phyloP scores from a whole-genome alignment of 441 rosid species.

The Omphalea diandra region DNA sequence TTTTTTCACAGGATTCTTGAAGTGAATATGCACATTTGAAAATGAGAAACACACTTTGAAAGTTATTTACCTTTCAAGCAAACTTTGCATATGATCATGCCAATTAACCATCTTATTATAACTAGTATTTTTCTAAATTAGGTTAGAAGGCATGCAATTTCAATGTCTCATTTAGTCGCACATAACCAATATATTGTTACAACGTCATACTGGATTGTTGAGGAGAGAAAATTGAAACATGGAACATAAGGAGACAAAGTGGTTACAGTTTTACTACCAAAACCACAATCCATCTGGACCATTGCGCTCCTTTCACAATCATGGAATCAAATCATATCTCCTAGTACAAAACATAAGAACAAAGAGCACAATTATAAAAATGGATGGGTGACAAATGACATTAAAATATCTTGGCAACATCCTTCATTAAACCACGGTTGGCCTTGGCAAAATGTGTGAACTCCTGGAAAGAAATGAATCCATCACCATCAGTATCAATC shows the following conservation, averaged over 20 bases:
- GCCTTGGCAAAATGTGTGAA: constrained; percentile 62
- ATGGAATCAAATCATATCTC: neutral
- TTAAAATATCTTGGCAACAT: constrained; percentile 74
- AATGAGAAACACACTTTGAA: too few relatives aligned
- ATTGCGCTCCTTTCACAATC: neutral
- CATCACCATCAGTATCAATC: constrained; percentile 85
- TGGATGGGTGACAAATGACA: neutral
- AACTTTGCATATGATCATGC: neutral
- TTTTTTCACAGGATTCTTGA: neutral
- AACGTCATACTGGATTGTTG: constrained; percentile 1
- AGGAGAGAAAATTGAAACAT: neutral
- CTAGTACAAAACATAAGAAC: neutral
- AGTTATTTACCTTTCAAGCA: neutral
- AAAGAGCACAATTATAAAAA: neutral
- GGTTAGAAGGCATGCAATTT: neutral
- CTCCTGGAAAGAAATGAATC: constrained; percentile 66
- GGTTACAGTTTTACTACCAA: constrained; percentile 17
- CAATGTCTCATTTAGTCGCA: neutral
- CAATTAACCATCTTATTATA: neutral
- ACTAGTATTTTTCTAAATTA: neutral
- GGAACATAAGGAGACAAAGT: neutral
- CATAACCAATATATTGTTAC: neutral
- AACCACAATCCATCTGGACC: constrained; percentile 9
- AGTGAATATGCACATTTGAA: neutral
- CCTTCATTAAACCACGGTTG: constrained; percentile 73